These are phyloP conservation scores for Singerocomus inundabilis DNA, from an alignment of 1,284 basidiomycete genomes.

Conservation along the genomic window DNA sequence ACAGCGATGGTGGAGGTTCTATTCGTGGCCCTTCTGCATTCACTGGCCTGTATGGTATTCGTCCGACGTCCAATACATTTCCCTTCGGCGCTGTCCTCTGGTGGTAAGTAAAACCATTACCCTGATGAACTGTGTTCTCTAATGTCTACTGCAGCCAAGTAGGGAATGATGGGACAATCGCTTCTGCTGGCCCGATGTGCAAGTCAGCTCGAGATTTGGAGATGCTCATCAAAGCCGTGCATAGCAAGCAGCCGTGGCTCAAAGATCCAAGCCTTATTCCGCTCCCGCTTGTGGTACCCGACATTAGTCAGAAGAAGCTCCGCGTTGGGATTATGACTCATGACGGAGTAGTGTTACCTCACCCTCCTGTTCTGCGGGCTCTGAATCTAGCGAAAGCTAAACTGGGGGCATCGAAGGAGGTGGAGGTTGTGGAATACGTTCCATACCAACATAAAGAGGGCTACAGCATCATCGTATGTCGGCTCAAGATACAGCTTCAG, in stretches of 20 bases:
- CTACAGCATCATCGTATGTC: slow-evolving; percentile 33
- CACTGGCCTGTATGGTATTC: slow-evolving; percentile 44
- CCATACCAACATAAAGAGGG: slow-evolving; percentile 38
- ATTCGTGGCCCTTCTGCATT: slow-evolving; percentile 42
- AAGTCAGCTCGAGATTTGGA: slow-evolving; percentile 44
- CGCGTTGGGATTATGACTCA: slow-evolving; percentile 46
- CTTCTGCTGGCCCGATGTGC: slow-evolving; percentile 37
- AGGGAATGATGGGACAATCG: slow-evolving; percentile 36
- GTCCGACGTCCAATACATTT: slow-evolving; percentile 46
- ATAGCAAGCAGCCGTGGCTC: slow-evolving; percentile 42
- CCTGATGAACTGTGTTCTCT: slow-evolving; percentile 23
- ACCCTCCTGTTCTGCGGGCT: slow-evolving; percentile 45
- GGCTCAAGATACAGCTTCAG: background rate
- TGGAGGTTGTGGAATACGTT: slow-evolving; percentile 42
- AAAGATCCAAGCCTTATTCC: slow-evolving; percentile 40
- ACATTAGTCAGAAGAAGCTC: slow-evolving; percentile 30
- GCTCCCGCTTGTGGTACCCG: slow-evolving; percentile 36
- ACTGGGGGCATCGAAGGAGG: slow-evolving; percentile 38
- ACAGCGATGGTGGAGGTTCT: slow-evolving; percentile 32
- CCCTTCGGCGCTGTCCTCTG: slow-evolving; percentile 23
- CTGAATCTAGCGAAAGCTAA: slow-evolving; percentile 37
- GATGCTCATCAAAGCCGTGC: slow-evolving; percentile 40
- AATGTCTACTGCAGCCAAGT: slow-evolving; percentile 26
- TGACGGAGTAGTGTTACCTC: slow-evolving; percentile 46
- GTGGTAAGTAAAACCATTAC: slow-evolving; percentile 33